A percentile compares a stretch with the other conserved stretches of the same genome.
These are phyloP conservation scores for Thelonectria discophora DNA, from an alignment of 2,329 filamentous ascomycete species.

Conservation along the genomic window DNA sequence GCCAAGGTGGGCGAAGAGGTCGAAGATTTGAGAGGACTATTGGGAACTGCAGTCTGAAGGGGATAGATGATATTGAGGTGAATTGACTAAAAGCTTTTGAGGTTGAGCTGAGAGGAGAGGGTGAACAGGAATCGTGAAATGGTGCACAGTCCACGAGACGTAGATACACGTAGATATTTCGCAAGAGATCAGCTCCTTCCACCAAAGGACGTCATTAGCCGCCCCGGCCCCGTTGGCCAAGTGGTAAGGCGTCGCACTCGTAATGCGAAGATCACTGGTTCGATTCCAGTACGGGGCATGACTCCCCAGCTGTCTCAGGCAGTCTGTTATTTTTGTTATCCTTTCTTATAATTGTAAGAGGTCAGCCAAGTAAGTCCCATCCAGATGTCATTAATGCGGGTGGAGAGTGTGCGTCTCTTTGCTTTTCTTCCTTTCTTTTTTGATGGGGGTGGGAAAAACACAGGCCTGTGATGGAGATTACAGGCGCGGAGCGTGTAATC, in stretches of 20 bases:
- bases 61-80: no score
- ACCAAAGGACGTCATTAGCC: not conserved
- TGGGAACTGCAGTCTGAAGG: not conserved
- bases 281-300: conserved; percentile 38
- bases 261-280: conserved; percentile 42
- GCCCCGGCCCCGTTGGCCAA: conserved; percentile 36
- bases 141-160: not conserved
- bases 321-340: not conserved
- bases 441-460: no score
- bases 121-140: not conserved
- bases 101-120: not conserved
- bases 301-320: not conserved
- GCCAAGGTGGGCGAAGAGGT: no score
- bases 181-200: not conserved
- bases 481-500: no score
- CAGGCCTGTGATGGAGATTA: no score
- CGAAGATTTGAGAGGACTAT: not conserved
- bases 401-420: no score
- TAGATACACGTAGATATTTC: no score
- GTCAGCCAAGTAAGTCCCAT: no score
- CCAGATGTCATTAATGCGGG: no score
- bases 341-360: no score
- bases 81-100: not conserved
- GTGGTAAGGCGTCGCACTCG: conserved; percentile 43
- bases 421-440: no score